Evolutionary conservation across 768 basidiomycete species (phyloP), one percentile per base, ranked within the genome.

Genomic region (Bullera alba): DNA sequence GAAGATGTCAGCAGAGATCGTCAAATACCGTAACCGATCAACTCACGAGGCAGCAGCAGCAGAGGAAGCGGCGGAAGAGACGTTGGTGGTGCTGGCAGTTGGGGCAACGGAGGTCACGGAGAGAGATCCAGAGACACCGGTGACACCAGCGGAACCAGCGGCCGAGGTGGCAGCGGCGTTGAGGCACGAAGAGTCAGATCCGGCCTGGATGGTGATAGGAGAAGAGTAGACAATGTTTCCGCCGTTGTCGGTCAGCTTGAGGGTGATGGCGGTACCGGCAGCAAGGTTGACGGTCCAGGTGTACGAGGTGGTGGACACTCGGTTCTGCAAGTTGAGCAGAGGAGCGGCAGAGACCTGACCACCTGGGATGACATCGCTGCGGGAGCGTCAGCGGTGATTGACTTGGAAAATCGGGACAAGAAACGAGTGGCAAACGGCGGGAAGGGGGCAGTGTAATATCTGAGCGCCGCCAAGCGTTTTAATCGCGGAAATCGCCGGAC

Each of bases 171-270:
- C 44, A 32, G 47, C 22, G 14, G 53, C 26, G 57, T 59, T 62
- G 42, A 72, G 41, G 49, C 70, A 72, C 16, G 60, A 38, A 38
- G 29, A 56, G 53, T 53, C 58, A 19, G 57, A 39, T 39, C 68
- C 68, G 39, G 63, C 46, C 50, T 60, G 62, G 41, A 71, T 65
- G 46, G 57, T 59, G 21, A 60, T n/a, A 19, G 61, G 55, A 21
- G 59, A 64, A 17, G 64, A 63, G 63, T 72, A 72, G 39, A 47
- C 46, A 44, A 57, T 58, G 45, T 49, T 41, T 54, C 88, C 87
- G 27, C 74, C 79, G 48, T 50, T 68, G 62, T 91, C 88, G 65
- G 78, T 79, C 54, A 90, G 53, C 12, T 73, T 76, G 25, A 88
- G 66, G 45, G 79, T 82, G 49, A 88, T 67, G 34, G 57, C 66